Evolutionary conservation across 1,284 basidiomycete genomes (phyloP).

Genomic region (Sparassis latifolia): DNA sequence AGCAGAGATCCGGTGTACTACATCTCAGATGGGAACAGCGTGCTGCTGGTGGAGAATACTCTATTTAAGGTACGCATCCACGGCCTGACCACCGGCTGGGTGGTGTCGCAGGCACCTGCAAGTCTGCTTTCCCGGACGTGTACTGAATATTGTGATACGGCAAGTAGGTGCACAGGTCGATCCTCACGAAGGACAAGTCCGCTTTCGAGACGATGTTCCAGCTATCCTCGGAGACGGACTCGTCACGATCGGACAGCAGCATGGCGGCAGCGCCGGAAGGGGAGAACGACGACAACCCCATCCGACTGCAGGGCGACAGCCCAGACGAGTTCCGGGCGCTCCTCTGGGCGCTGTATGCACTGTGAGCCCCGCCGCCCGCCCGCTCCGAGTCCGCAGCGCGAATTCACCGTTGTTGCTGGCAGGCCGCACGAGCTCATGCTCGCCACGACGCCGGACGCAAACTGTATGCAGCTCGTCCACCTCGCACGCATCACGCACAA

Average conservation of each 20-base stretch:
- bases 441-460: constrained; percentile 34
- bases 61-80: constrained; percentile 52
- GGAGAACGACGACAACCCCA: constrained; percentile 29
- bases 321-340: constrained; percentile 30
- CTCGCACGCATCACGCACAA: constrained; percentile 50
- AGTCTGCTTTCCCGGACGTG: background rate
- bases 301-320: constrained; percentile 30
- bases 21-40: constrained; percentile 55
- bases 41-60: constrained; percentile 50
- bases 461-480: constrained; percentile 36
- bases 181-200: constrained; percentile 28
- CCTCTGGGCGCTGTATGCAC: constrained; percentile 30
- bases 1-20: constrained; percentile 35
- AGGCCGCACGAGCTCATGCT: constrained; percentile 44
- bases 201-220: constrained; percentile 32
- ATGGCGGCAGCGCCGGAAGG: constrained; percentile 25
- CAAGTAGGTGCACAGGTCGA: constrained; percentile 26
- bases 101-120: background rate
- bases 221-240: constrained; percentile 27
- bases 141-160: too few relatives aligned
- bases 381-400: background rate
- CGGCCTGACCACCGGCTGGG: background rate
- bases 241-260: constrained; percentile 26
- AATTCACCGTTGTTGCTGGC: background rate
- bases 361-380: constrained; percentile 18